Base-by-base conservation (phyloP, 805 yeast species). In the Ogataea paraovalis region DNA sequence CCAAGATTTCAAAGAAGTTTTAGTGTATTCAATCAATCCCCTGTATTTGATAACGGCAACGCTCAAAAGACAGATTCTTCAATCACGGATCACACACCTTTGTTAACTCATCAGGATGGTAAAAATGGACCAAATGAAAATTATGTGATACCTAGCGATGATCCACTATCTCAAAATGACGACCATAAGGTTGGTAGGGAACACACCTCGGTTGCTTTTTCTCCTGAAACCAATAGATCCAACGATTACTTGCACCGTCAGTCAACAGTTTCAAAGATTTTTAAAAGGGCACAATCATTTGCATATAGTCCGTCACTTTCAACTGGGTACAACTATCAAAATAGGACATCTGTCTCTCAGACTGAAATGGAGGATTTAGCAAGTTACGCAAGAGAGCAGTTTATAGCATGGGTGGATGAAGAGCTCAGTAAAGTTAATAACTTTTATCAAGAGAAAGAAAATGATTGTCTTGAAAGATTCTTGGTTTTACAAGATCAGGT, bases 401-500 rank as follows among this genome's bases (percentile, higher is more conserved):
- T 88, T 53, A 52, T 74, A n/a, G 61, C 56, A 2, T 88, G 96
- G 95, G 72, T 88, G 4, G 84, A 85, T 46, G 45, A 55, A 0
- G 85, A 88, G 61, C 68, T 83, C 22, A 52, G 44, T 3, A 85
- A 81, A 61, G 83, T 87, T 8, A 81, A 85, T 34, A 42, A 30
- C 0, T 88, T 88, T 58, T 88, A 76, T 61, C 69, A 62, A 39
- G 79, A 74, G 27, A 79, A 75, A 53, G 95, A 87, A 56, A 69
- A 72, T 25, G 84, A 78, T 21, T 80, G 78, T 1, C 71, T 79
- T 39, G 79, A 78, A 47, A 70, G 92, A 48, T 83, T 76, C 54
- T 62, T 80, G 12, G 58, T 83, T 3, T 59, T 88, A 20, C 86
- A 85, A 59, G 86, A 79, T 54, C 96, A 88, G 62, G 61, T 89